Evolutionary conservation across 768 basidiomycete genomes (phyloP).

Genomic region (Xerocomellus chrysenteron): DNA sequence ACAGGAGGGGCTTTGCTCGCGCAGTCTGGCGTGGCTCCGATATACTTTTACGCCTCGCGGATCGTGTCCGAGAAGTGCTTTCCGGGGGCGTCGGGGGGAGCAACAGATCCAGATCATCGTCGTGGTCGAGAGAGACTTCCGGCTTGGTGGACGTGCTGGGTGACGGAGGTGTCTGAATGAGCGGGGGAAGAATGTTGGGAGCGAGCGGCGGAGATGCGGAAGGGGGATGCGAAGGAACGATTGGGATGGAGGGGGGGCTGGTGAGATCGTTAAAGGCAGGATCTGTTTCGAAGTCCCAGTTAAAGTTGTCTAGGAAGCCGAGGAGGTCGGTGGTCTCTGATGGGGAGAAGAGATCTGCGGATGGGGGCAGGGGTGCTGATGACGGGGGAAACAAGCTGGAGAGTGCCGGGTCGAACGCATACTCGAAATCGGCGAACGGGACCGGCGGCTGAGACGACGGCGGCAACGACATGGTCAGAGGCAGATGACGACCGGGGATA

Average conservation of each 20-base stretch:
- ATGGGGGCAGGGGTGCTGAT: conserved; percentile 62
- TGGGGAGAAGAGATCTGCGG: conserved; percentile 75
- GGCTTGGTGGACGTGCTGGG: conserved; percentile 9
- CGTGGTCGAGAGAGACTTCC: conserved; percentile 5
- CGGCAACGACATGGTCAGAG: conserved; percentile 28
- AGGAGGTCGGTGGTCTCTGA: conserved; percentile 78
- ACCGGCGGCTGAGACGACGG: conserved; percentile 46
- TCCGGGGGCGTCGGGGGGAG: conserved; percentile 11
- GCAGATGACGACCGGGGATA: conserved; percentile 13
- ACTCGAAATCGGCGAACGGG: conserved; percentile 69
- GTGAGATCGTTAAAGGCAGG: conserved; percentile 18
- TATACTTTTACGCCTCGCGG: conserved; percentile 24
- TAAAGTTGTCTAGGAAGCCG: conserved; percentile 81
- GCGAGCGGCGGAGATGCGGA: not conserved
- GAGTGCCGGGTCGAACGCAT: conserved; percentile 63
- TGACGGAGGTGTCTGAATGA: conserved; percentile 1
- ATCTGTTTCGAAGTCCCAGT: conserved; percentile 59
- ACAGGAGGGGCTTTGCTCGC: conserved; percentile 64
- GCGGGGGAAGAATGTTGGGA: not conserved
- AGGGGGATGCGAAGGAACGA: not conserved
- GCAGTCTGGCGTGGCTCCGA: conserved; percentile 28
- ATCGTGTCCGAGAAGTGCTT: conserved; percentile 9
- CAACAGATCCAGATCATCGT: conserved; percentile 4
- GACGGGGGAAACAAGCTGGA: conserved; percentile 56
- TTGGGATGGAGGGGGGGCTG: conserved; percentile 5